phyloP scores from a whole-genome alignment of 73 alveolate genomes.

The Diophrys sp. region DNA sequence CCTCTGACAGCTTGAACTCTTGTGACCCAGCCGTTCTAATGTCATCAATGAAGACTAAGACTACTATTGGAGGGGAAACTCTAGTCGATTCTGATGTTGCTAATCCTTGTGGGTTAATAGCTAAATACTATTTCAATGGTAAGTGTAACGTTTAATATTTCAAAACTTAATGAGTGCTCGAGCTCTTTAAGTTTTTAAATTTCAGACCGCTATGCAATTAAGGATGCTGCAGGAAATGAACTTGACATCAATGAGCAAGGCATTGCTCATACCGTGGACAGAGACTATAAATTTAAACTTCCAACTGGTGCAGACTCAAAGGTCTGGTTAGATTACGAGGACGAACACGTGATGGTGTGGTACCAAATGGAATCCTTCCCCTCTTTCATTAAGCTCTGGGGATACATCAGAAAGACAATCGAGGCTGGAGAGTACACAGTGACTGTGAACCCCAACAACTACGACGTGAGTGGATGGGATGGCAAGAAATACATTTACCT shows the following conservation, averaged over 20 bases:
- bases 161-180: too few species aligned
- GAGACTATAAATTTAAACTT: slow-evolving; percentile 62
- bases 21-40: slow-evolving; percentile 52
- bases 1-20: slow-evolving; percentile 18
- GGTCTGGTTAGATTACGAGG: slow-evolving; percentile 72
- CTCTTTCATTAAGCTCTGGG: slow-evolving; percentile 61
- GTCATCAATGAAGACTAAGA: slow-evolving; percentile 24
- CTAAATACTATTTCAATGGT: slow-evolving; percentile 66
- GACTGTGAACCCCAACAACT: slow-evolving; percentile 26
- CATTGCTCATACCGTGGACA: slow-evolving; percentile 76
- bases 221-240: slow-evolving; percentile 2
- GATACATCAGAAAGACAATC: slow-evolving; percentile 36
- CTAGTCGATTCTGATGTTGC: slow-evolving; percentile 55
- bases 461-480: slow-evolving; percentile 47
- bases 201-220: slow-evolving; percentile 18
- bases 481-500: slow-evolving; percentile 62
- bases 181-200: slow-evolving; percentile 28
- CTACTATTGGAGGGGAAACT: slow-evolving; percentile 26
- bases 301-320: slow-evolving; percentile 21
- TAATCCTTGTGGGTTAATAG: slow-evolving; percentile 87
- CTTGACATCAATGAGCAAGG: slow-evolving; percentile 47
- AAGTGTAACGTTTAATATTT: neutral
- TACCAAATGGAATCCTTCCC: slow-evolving; percentile 73
- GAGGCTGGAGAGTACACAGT: slow-evolving; percentile 44
- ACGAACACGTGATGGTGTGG: slow-evolving; percentile 83